These are phyloP conservation scores for Eucalyptus regnans DNA, from an alignment of 345 rosid species.

Conservation along the genomic window DNA sequence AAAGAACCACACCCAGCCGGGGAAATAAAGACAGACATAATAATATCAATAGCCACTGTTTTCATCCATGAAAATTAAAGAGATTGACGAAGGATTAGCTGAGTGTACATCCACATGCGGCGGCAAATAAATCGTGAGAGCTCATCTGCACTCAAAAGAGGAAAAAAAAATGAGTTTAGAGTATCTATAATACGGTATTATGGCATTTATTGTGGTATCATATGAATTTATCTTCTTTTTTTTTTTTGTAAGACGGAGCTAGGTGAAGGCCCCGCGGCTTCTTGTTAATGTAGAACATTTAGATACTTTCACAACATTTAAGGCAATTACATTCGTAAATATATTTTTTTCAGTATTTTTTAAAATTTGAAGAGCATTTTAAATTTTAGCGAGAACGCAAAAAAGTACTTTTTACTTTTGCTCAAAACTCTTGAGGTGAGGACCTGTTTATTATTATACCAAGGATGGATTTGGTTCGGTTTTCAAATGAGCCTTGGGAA, in stretches of 20 bases:
- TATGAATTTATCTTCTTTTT: not conserved
- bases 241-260: no score
- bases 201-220: not conserved
- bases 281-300: not conserved
- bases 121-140: not conserved
- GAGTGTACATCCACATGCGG: not conserved
- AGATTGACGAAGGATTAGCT: not conserved
- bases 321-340: not conserved
- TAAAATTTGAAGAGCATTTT: not conserved
- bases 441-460: no score
- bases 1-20: not conserved
- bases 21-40: not conserved
- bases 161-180: not conserved
- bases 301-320: not conserved
- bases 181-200: not conserved
- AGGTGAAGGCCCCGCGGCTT: not conserved
- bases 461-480: no score
- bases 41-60: not conserved
- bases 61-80: not conserved
- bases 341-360: not conserved
- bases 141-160: not conserved
- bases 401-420: not conserved
- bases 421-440: not conserved
- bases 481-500: fast-evolving
- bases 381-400: not conserved